A percentile compares a stretch with the other conserved stretches of the same genome.
Evolutionary conservation across 805 yeast species (phyloP).

Genomic region (Monosporozyma servazzii): DNA sequence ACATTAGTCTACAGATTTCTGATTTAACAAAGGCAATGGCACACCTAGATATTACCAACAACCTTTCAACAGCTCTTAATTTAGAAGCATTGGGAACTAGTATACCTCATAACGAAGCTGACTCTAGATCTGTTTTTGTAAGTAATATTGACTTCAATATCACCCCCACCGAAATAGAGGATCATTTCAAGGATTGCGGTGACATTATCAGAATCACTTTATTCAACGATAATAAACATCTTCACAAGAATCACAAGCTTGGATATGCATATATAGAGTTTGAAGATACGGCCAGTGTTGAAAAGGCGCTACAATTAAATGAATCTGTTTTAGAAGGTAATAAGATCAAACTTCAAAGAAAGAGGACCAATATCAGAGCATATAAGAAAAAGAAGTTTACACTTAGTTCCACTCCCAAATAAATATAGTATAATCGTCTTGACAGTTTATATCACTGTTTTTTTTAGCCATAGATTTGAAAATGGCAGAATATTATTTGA

Average conservation of each 20-base stretch:
- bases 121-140: constrained; percentile 45
- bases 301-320: constrained; percentile 38
- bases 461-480: neutral
- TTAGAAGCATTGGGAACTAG: neutral
- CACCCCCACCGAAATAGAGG: constrained; percentile 44
- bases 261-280: constrained; percentile 63
- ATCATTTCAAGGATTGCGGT: constrained; percentile 38
- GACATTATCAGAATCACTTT: constrained; percentile 44
- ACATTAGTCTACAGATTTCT: neutral
- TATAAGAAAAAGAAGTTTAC: constrained; percentile 13
- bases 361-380: constrained; percentile 49
- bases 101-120: constrained; percentile 29
- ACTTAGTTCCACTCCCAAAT: neutral
- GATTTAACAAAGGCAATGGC: neutral
- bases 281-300: constrained; percentile 34
- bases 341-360: constrained; percentile 38
- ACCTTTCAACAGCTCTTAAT: neutral
- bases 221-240: constrained; percentile 29
- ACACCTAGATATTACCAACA: neutral
- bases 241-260: constrained; percentile 35
- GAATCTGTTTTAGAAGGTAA: constrained; percentile 39
- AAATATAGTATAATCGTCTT: neutral
- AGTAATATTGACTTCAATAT: constrained; percentile 42
- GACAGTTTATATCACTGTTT: neutral
- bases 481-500: neutral